Base-by-base conservation (phyloP, 169 alveolate genomes). In the Ichthyophthirius multifiliis region DNA sequence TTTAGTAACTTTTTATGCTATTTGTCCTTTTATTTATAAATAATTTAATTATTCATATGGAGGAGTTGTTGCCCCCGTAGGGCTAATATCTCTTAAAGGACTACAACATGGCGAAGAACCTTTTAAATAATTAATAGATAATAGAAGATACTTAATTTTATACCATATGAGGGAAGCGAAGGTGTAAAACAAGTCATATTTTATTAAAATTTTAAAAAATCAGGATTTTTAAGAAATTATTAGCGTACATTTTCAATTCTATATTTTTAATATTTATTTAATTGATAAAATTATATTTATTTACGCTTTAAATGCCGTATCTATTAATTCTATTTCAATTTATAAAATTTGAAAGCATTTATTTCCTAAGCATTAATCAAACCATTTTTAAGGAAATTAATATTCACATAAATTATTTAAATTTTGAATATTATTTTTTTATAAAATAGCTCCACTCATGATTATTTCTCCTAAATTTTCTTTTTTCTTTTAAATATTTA, bases 261-360 rank as follows among this genome's bases (percentile, higher is more conserved):
- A 4, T 55, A 20, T 6, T 15, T 2, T 23, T 16, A 1, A 46
- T 5, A 27, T 27, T 2, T 27, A 27, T 3, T 0, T 4, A 55
- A 55, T 0, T 27, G 13, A 27, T 47, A 27, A 1, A 27, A 16
- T 10, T 27, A 10, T 47, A 10, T 15, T 15, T 3, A 55, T 10
- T 55, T 55, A 55, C 71, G 71, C 71, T 55, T n/a, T n/a, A n/a
- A n/a, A n/a, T n/a, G n/a, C n/a, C n/a, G 71, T 34, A 23, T 55
- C 71, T 4, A 55, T 55, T 3, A 55, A 55, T 27, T 55, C 71
- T 7, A 55, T n/a, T 27, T 55, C 71, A 20, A 55, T 55, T 6
- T 34, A 55, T 27, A 55, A 55, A 27, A 55, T 55, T 9, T 55
- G 43, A 55, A 55, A 55, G 31, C 71, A 55, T 55, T 55, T 55